Percentiles rank a stretch among this genome's conserved stretches.
phyloP scores from a whole-genome alignment of 106 monocot species.

The Agapanthus africanus region DNA sequence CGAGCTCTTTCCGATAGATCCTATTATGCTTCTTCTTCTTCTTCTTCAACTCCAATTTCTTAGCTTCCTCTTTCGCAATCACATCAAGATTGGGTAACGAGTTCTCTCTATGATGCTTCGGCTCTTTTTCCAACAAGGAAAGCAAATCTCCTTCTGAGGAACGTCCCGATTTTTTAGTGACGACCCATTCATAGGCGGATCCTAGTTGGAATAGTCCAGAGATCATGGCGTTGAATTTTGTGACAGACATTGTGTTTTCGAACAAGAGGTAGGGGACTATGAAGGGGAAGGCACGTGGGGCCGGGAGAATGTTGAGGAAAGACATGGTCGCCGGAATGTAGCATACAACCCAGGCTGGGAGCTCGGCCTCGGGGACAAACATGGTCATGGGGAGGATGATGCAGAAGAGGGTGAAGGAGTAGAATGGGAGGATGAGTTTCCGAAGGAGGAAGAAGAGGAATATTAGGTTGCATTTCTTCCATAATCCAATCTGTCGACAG shows the following conservation, averaged over 20 bases:
- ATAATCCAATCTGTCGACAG: conserved; percentile 36
- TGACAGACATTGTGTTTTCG: conserved; percentile 94
- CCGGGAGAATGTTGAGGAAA: conserved; percentile 74
- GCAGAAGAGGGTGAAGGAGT: conserved; percentile 89
- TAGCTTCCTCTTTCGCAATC: conserved; percentile 15
- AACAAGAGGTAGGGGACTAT: conserved; percentile 87
- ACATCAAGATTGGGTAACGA: conserved; percentile 49
- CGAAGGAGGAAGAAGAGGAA: conserved; percentile 69
- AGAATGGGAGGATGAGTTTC: conserved; percentile 78
- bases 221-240: conserved; percentile 92
- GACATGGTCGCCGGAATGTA: conserved; percentile 78
- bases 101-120: conserved; percentile 10
- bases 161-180: conserved; percentile 78
- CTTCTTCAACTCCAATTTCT: conserved; percentile 6
- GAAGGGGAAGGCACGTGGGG: conserved; percentile 72
- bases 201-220: conserved; percentile 76
- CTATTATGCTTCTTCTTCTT: conserved; percentile 62
- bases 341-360: conserved; percentile 82
- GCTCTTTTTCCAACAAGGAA: conserved; percentile 33
- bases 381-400: conserved; percentile 88
- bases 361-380: conserved; percentile 80
- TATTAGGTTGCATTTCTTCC: conserved; percentile 48
- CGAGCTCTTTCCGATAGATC: conserved; percentile 75
- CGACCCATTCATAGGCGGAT: conserved; percentile 78
- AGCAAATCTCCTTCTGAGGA: conserved; percentile 67